Percentiles rank a stretch among this genome's conserved stretches.
These are phyloP conservation scores for Neocatenulostroma microsporum DNA, from an alignment of 2,329 filamentous ascomycete species.

Conservation along the genomic window DNA sequence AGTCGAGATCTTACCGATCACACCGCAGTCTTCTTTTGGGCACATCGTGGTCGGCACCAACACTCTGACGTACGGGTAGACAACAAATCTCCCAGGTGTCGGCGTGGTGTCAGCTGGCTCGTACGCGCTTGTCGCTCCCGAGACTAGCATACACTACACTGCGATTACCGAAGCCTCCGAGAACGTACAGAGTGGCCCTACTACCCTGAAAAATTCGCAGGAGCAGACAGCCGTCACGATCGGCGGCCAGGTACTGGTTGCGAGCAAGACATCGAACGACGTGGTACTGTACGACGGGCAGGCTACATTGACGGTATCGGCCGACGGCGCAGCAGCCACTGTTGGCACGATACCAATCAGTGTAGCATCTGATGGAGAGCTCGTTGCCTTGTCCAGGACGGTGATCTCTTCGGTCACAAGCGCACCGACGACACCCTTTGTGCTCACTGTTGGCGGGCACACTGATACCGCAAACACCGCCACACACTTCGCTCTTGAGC, in stretches of 20 bases:
- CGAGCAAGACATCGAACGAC: neutral
- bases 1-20: neutral
- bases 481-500: constrained; percentile 37
- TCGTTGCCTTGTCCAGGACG: neutral
- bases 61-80: neutral
- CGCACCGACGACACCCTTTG: too few species aligned
- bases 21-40: neutral
- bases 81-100: neutral
- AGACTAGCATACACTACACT: neutral
- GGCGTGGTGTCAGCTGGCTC: neutral
- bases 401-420: neutral
- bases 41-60: neutral
- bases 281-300: neutral
- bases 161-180: neutral
- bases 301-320: constrained; percentile 19
- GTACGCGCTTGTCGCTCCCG: neutral
- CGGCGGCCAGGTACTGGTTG: neutral
- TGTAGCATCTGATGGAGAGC: neutral
- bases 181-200: too few species aligned
- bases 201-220: too few species aligned
- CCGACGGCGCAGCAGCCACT: constrained; percentile 25
- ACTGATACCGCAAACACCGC: constrained; percentile 39
- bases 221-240: constrained; percentile 1
- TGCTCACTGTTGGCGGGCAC: constrained; percentile 35
- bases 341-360: constrained; percentile 15